Evolutionary conservation across 2,329 filamentous ascomycete species (phyloP), one percentile per base, ranked within the genome.

Genomic region (Chaetomiaceae sp.): DNA sequence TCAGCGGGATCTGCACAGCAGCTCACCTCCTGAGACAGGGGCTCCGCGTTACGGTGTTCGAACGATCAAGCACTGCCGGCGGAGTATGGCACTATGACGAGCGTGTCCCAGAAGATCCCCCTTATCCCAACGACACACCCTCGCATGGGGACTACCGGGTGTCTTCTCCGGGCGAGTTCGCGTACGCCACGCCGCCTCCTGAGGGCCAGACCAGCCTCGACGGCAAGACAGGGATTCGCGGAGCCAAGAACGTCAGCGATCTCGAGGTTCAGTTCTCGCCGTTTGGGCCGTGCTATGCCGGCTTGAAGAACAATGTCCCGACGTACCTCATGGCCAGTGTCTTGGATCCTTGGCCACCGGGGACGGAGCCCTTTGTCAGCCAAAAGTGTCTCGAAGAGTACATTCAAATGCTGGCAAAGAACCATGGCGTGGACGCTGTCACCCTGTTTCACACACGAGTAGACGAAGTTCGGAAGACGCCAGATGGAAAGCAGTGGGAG

Each of bases 261-360:
- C 76, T 22, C 68, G 81, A 58, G 52, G 42, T 61, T 15, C 51
- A 39, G 2, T 65, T 62, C 34, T 59, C 64, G 2, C 64, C 64
- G 3, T 68, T 66, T 0, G 68, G 67, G 0, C 71, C 90, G 75
- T 72, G 80, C 78, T 70, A 79, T 54, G 68, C 67, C 5, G 76
- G 78, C 2, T 70, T 91, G 7, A 85, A 85, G 63, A 89, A 87
- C 33, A 94, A 92, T 62, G 85, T 91, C 3, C 85, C 88, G 0
- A 83, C 85, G n/a, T 74, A 66, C 20, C 61, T 78, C 3, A 71
- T 79, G 68, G 65, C 68, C 38, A 75, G 69, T 53, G 69, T 66
- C 8, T 65, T 79, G 2, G 65, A 69, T 3, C 57, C 63, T 0
- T 89, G 85, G 78, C 81, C 83, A 0, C 66, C 75, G 6, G 80